Evolutionary conservation across 73 alveolate genomes (phyloP), one percentile per base, ranked within the genome.

Genomic region (Effrenium voratum): DNA sequence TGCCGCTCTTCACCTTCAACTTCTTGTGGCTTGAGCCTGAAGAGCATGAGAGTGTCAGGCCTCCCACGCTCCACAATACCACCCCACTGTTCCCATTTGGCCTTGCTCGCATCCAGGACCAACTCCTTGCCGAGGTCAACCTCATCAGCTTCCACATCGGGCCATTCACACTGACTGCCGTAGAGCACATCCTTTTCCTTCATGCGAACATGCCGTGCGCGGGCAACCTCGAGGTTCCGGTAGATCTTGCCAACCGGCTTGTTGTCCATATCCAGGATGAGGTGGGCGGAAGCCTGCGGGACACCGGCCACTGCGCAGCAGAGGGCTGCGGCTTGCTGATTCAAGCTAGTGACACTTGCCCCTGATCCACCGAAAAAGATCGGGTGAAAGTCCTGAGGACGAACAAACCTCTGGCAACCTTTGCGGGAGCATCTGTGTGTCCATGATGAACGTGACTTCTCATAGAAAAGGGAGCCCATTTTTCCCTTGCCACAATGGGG

Each of bases 81-180:
- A 47, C 50, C 32, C 91, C 91, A 47, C 47, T 81, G 91, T 34
- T 46, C 73, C 91, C 91, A 81, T 19, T 46, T n/a, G 5, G 68
- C 45, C 68, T 6, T 43, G 63, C 19, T 4, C 32, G 16, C 6
- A 8, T 79, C 66, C 45, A 3, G 32, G 15, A 66, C 90, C 5
- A 44, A 2, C 36, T 3, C 72, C 49, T 47, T 47, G 91, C 15
- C 49, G 72, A 81, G 47, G 24, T 47, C 47, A 1, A 72, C 73
- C 32, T 81, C 91, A 15, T 81, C 91, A 10, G 73, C 91, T 26
- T 81, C 91, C 5, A 81, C 72, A 47, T 81, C 91, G 5, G 30
- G 2, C 66, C 68, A 77, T 13, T 30, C 10, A 28, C 22, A 5
- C 57, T 55, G 36, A 75, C 22, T 40, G 34, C 88, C 88, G 26